Conservation (phyloP, 192 early-diverging fungal genomes). For the Allomyces arbusculus region DNA sequence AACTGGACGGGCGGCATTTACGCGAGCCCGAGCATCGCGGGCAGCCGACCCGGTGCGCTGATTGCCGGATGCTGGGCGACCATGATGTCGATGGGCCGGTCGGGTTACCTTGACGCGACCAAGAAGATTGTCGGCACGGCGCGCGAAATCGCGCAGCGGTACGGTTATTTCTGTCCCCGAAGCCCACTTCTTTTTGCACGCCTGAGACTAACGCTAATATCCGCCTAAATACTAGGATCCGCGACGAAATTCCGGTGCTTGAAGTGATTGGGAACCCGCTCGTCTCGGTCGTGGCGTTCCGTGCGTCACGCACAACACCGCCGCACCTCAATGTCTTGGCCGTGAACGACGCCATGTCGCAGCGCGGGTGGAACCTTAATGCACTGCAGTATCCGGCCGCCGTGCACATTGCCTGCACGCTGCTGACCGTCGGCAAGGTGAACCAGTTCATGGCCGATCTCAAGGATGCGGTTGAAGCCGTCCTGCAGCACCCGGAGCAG, state of each 20-base stretch:
- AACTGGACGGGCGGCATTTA: constrained; percentile 96
- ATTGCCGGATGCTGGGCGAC: constrained; percentile 94
- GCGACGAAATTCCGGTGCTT: constrained; percentile 35
- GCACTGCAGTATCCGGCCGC: constrained; percentile 72
- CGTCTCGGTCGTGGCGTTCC: constrained; percentile 66
- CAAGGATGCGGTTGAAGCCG: constrained; percentile 41
- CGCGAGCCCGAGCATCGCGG: constrained; percentile 74
- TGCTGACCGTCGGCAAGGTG: constrained; percentile 46
- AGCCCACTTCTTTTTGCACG: neutral
- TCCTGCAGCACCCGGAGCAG: constrained; percentile 43
- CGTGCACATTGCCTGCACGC: constrained; percentile 77
- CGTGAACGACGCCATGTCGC: constrained; percentile 59
- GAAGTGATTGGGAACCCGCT: constrained; percentile 67
- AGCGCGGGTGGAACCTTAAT: constrained; percentile 68
- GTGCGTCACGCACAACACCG: constrained; percentile 14
- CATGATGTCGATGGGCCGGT: constrained; percentile 64
- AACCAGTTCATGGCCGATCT: constrained; percentile 60
- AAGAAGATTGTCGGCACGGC: constrained; percentile 58
- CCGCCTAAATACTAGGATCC: neutral
- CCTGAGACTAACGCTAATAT: constrained; percentile 2
- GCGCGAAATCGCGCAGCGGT: constrained; percentile 46
- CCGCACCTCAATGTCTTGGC: constrained; percentile 59
- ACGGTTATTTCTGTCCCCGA: constrained; percentile 2
- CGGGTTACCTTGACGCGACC: constrained; percentile 66
- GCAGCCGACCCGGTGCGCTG: constrained; percentile 60